Percentiles rank a stretch among this genome's conserved stretches.
Evolutionary conservation across 345 rosid genomes (phyloP).

Genomic region (Pugionium dolabratum): DNA sequence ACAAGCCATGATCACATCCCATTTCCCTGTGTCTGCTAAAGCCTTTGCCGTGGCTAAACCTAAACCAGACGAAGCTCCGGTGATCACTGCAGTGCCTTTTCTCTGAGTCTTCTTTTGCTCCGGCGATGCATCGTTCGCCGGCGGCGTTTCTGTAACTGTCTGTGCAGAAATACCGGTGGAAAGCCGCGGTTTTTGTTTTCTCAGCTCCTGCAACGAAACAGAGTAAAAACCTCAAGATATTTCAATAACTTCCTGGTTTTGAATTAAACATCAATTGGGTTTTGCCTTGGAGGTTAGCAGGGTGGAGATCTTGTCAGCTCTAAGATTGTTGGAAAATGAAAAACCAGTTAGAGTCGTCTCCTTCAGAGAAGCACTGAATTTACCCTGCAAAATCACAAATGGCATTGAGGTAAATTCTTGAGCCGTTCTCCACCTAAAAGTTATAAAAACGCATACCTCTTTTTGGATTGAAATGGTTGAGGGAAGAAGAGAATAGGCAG

Average conservation of each 20-base stretch:
- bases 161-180: conserved; percentile 51
- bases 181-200: conserved; percentile 19
- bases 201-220: conserved; percentile 29
- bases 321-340: conserved; percentile 56
- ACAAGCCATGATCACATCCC: conserved; percentile 95
- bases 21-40: conserved; percentile 82
- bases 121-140: conserved; percentile 46
- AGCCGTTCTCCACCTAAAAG: not conserved
- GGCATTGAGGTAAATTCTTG: not conserved
- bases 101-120: conserved; percentile 77
- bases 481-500: conserved; percentile 69
- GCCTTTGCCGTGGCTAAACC: conserved; percentile 92
- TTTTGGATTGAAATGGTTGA: conserved; percentile 55
- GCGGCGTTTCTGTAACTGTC: conserved; percentile 52
- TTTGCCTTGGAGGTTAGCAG: conserved; percentile 60
- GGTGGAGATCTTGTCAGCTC: conserved; percentile 52
- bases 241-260: not conserved
- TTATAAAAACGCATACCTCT: conserved; percentile 51
- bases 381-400: conserved; percentile 57
- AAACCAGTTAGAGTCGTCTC: conserved; percentile 69
- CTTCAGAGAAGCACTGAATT: conserved; percentile 57
- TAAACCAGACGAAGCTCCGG: conserved; percentile 92
- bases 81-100: conserved; percentile 70
- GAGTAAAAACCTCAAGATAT: conserved; percentile 1
- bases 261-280: not conserved